Evolutionary conservation across 2,329 filamentous ascomycete species (phyloP), one percentile per base, ranked within the genome.

Genomic region (Trichoderma aggressivum): DNA sequence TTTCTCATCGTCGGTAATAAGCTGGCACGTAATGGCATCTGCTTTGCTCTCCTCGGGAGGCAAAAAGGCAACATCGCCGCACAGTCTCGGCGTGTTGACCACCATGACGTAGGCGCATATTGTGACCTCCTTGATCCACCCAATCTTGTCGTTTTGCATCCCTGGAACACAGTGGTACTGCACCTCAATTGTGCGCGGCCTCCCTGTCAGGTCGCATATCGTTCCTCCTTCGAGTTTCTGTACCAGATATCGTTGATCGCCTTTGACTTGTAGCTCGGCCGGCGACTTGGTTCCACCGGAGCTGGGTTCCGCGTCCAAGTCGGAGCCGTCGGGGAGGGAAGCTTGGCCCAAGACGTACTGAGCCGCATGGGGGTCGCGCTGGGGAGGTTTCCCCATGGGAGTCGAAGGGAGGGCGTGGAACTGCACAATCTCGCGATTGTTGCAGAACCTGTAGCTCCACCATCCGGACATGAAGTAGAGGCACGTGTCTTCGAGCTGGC

Each of bases 371-470:
- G 90, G 90, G 76, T 98, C 94, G 76, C 93, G 91, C 59, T 91
- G 86, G 0, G 94, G 94, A 28, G 93, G 91, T 12, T 92, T 88
- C 3, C 90, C 90, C 72, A 90, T 89, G 58, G 89, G 86, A 21
- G 82, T 82, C 2, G 89, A 89, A 1, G 93, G 88, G 72, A 95
- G 83, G 58, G 94, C 93, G 80, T 98, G 94, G 81, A 97, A 98
- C 81, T 98, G 94, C 77, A 93, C 92, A 73, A 98, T 91, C 74
- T 95, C 90, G 73, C 91, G 87, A 78, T 93, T 93, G 82, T 97
- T 96, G 85, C 94, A 98, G 81, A 97, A 97, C 76, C 91, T 92
- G 82, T 98, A 98, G 78, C 92, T 96, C 94, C 94, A 98, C 94
- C 94, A 98, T 0, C 94, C 94, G 1, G 90, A 92, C 74, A 94